A percentile compares a stretch with the other conserved stretches of the same genome.
phyloP scores from a whole-genome alignment of 306 rosid genomes.

The Quercus robur region DNA sequence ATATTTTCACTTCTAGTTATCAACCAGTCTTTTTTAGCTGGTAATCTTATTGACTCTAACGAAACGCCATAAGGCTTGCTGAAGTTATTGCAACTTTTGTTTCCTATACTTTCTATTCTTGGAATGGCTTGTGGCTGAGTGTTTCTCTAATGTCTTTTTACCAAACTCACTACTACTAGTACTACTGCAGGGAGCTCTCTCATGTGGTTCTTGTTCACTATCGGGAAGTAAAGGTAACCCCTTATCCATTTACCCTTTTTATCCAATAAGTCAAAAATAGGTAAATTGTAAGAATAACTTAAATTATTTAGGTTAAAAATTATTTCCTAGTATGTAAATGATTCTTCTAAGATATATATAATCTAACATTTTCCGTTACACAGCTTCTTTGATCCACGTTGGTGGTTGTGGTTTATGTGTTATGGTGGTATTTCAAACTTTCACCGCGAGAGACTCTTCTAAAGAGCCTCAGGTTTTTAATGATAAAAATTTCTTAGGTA shows the following conservation, averaged over 20 bases:
- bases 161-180: conserved; percentile 5
- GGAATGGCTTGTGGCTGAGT: background rate
- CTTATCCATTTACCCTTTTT: background rate
- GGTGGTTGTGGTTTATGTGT: background rate
- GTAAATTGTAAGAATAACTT: background rate
- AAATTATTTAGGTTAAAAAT: background rate
- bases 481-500: too few species aligned
- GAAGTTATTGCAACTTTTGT: conserved; percentile 20
- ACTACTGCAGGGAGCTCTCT: conserved; percentile 69
- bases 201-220: conserved; percentile 88
- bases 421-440: background rate
- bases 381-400: background rate
- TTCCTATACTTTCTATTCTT: background rate
- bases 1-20: background rate
- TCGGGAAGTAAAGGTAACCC: conserved; percentile 64
- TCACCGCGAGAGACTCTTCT: background rate
- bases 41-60: conserved; percentile 1
- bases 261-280: background rate
- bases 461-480: background rate
- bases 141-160: conserved; percentile 17
- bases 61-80: background rate
- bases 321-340: background rate
- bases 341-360: background rate
- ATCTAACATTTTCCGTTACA: background rate
- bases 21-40: background rate